Base-by-base conservation (phyloP, 2,329 filamentous ascomycete species). In the Polytolypa hystricis region DNA sequence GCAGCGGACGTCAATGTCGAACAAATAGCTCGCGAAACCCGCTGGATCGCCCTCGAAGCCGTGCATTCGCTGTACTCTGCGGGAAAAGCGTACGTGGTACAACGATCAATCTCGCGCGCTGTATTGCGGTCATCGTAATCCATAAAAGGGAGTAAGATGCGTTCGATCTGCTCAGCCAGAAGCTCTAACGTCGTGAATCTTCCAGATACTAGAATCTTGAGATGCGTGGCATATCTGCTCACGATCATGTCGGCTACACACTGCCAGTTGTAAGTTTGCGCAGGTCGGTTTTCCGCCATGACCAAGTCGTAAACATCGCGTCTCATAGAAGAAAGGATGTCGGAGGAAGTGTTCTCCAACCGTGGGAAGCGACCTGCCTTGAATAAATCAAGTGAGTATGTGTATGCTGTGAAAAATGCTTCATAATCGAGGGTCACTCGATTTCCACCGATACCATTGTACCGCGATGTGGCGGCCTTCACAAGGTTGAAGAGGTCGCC, bases 191-290 rank as follows among this genome's bases (percentile, higher is more conserved):
- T 25, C 7, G 21, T 7, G n/a, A 25, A n/a, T 25, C n/a, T 25
- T 3, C 47, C 51, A 2, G 58, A 59, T 1, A 43, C 42, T 9
- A 62, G 43, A 29, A 56, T 56, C 5, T 54, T 48, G 18, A 86
- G 56, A 16, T 74, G 64, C 20, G 70, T 60, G 3, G 69, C 67
- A 47, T 80, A 84, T 1, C 81, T 69, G 4, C 64, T 53, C 3
- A 83, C 64, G 3, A 86, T 61, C 64, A 81, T 68, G 47, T 87
- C 82, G 0, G 70, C 66, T 1, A 81, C 61, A 0, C 60, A 67
- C 50, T 85, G 81, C 82, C 82, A 86, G 47, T 83, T 61, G 17
- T 73, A 49, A 3, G 46, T 43, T 5, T 33, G 10, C 51, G 12
- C 48, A 43, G 16, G 43, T 47, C 33, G 43, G 9, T 57, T 54